Percentiles rank a stretch among this genome's conserved stretches.
These are phyloP conservation scores for Coleophoma eucalyptorum DNA, from an alignment of 2,329 filamentous ascomycete genomes.

Conservation along the genomic window DNA sequence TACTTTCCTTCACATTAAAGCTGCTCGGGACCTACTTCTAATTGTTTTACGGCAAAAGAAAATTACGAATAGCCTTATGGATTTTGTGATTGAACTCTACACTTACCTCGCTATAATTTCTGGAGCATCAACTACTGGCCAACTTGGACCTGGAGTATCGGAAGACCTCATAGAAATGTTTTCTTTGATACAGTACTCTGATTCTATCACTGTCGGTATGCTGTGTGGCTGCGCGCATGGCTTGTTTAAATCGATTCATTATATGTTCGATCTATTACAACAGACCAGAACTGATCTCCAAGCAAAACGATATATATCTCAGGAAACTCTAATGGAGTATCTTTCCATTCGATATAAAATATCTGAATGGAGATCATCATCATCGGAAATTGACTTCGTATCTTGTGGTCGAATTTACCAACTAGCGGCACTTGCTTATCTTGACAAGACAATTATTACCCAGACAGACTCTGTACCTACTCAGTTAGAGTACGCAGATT, in stretches of 20 bases:
- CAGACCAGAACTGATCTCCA: background rate
- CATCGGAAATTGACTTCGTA: background rate
- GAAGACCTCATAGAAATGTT: background rate
- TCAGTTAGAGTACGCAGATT: background rate
- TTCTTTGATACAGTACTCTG: background rate
- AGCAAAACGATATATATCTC: background rate
- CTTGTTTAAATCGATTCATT: background rate
- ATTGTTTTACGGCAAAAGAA: background rate
- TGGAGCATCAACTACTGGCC: background rate
- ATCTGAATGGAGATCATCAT: background rate
- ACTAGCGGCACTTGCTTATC: background rate
- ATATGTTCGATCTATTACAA: background rate
- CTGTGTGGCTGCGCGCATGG: background rate
- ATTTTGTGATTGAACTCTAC: background rate
- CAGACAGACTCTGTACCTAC: too few species aligned
- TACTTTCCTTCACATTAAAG: background rate
- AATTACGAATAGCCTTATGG: background rate
- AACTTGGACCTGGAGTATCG: background rate
- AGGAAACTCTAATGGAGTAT: background rate
- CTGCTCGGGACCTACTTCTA: background rate
- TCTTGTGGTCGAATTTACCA: conserved; percentile 1
- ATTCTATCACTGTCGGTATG: background rate
- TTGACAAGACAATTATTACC: background rate
- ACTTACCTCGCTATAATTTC: background rate
- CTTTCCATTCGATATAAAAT: background rate